phyloP scores from a whole-genome alignment of 345 rosid species.

The Abelmoschus esculentus region DNA sequence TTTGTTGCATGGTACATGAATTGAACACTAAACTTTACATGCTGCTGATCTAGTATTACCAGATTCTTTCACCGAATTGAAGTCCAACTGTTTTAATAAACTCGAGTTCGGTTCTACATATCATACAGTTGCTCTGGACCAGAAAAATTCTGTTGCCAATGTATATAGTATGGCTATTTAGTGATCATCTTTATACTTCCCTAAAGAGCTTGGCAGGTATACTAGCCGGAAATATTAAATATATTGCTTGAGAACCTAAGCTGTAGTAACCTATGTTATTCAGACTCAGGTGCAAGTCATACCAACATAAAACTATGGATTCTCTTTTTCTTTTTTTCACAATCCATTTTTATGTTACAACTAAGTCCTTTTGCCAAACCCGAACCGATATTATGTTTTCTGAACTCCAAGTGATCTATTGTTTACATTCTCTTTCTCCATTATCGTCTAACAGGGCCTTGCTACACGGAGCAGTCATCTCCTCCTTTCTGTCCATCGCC shows the following conservation, averaged over 20 bases:
- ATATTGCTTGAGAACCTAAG: background rate
- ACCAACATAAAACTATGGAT: background rate
- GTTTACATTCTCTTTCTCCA: background rate
- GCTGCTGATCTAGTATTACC: background rate
- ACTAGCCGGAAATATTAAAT: background rate
- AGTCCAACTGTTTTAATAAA: background rate
- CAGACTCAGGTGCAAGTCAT: background rate
- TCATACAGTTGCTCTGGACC: background rate
- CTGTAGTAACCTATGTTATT: background rate
- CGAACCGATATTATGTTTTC: background rate
- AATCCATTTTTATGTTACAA: no score
- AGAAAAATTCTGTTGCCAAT: background rate
- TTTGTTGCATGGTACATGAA: background rate
- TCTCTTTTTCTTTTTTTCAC: no score
- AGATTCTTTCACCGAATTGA: background rate
- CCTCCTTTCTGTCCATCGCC: conserved; percentile 85
- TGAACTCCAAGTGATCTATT: background rate
- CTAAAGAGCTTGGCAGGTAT: background rate
- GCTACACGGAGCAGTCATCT: conserved; percentile 78
- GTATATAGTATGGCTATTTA: background rate
- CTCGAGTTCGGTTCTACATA: background rate
- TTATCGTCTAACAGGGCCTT: conserved; percentile 52
- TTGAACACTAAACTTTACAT: background rate
- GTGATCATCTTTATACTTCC: background rate
- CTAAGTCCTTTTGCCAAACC: no score